phyloP scores from a whole-genome alignment of 2,329 filamentous ascomycete genomes.

The Diplodia corticola region DNA sequence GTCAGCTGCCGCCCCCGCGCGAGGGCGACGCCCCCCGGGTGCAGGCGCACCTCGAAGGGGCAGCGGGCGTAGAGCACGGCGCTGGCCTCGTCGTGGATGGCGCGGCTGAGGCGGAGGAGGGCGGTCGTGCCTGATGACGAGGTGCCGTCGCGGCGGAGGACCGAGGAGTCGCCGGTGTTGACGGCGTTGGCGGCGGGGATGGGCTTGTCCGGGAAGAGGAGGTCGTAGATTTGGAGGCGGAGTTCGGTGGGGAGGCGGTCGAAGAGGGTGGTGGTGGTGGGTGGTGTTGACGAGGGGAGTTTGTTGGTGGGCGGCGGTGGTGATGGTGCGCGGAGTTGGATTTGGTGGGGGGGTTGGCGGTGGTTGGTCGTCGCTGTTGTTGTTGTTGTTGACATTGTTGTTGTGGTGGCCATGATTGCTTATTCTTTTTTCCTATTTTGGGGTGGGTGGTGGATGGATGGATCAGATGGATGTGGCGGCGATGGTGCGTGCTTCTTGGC shows the following conservation, averaged over 20 bases:
- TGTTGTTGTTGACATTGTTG: too few species aligned
- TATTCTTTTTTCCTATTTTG: not conserved
- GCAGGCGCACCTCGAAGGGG: slow-evolving; percentile 4
- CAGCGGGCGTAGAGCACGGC: slow-evolving; percentile 8
- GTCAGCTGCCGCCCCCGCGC: not conserved
- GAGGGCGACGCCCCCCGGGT: slow-evolving; percentile 9
- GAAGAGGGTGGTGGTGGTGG: not conserved
- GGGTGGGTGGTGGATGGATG: not conserved
- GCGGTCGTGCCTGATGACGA: not conserved
- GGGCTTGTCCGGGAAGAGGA: slow-evolving; percentile 15
- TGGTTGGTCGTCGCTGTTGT: too few species aligned
- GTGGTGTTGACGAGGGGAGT: not conserved
- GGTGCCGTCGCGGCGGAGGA: not conserved
- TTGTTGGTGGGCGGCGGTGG: not conserved
- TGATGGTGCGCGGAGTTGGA: not conserved
- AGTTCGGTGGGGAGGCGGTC: slow-evolving; percentile 18
- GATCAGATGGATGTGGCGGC: not conserved
- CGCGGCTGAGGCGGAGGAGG: slow-evolving; percentile 11
- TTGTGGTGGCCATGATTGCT: not conserved
- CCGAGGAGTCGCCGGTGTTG: not conserved
- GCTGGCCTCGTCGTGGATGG: slow-evolving; percentile 5
- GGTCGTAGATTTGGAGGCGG: slow-evolving; percentile 22
- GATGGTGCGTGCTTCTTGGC: not conserved
- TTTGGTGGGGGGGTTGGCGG: not conserved
- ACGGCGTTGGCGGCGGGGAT: not conserved